These are phyloP conservation scores for Aureobasidium mangrovei DNA, from an alignment of 2,329 filamentous ascomycete genomes.

Conservation along the genomic window DNA sequence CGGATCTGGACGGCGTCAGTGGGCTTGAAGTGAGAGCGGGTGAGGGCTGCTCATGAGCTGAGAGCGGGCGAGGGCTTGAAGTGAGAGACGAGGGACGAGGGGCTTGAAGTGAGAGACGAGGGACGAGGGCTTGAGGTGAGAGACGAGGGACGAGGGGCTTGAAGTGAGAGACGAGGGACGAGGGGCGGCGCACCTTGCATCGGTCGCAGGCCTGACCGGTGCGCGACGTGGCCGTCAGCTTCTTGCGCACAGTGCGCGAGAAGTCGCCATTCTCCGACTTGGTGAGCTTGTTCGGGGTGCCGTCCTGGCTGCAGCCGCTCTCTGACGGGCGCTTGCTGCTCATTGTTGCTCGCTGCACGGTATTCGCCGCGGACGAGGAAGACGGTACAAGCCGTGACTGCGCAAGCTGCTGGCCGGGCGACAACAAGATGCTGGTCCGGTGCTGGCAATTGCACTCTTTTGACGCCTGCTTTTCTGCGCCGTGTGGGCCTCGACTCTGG, in stretches of 20 bases:
- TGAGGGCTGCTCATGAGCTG: background rate
- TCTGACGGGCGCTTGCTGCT: conserved; percentile 22
- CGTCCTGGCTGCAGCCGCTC: conserved; percentile 10
- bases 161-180: background rate
- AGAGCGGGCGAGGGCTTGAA: background rate
- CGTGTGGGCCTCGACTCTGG: too few relatives aligned
- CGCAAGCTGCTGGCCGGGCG: too few relatives aligned
- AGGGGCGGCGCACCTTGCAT: conserved; percentile 59
- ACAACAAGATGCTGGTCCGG: background rate
- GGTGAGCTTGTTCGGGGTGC: conserved; percentile 20
- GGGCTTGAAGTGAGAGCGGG: background rate
- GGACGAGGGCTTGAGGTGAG: background rate
- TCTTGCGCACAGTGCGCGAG: conserved; percentile 39
- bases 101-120: background rate
- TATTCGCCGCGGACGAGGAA: conserved; percentile 15
- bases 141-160: background rate
- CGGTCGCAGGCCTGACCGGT: conserved; percentile 84
- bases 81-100: background rate
- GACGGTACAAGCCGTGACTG: conserved; percentile 14
- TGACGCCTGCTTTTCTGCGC: too few relatives aligned
- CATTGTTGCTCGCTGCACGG: conserved; percentile 19
- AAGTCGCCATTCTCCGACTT: conserved; percentile 29
- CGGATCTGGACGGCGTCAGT: conserved; percentile 47
- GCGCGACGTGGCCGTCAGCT: conserved; percentile 45
- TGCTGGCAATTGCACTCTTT: background rate